Base-by-base conservation (phyloP, 352 stramenopile genomes). In the Aphanomyces astaci region DNA sequence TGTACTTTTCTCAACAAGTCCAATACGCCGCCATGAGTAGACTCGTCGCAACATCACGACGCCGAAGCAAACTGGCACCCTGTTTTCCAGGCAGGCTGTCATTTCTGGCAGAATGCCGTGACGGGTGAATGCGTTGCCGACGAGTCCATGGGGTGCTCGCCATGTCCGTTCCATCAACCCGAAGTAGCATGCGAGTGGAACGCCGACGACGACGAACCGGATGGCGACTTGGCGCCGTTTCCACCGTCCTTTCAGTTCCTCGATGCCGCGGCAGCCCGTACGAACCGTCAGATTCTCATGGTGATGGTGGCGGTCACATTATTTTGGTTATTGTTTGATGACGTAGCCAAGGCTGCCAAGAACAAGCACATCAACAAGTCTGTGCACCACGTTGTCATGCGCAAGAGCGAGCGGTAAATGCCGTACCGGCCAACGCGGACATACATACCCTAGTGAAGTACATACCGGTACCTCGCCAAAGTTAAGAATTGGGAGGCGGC, bases 101-200 rank as follows among this genome's bases (percentile, higher is more conserved):
- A 88, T 71, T 89, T 90, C 59, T 93, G 81, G 75, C 78, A 91
- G 57, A 89, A 81, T 64, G 36, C 80, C 55, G 82, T 89, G 70
- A 90, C 81, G 1, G 72, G 76, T 36, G 82, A 90, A 66, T 91
- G 81, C 52, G 28, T 59, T 3, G 39, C 19, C 52, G 70, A 57
- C 64, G 28, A 63, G 55, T 9, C 43, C 36, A 22, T 75, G 53
- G 43, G 40, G n/a, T 59, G 25, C 63, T 30, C 56, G 59, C 13
- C 52, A 36, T 19, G n/a, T 25, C 10, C 74, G 71, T 63, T 74
- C 64, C 30, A 60, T 60, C 0, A 30, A 2, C 17, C 62, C 17
- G 51, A 2, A 17, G 19, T 52, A 39, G n/a, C 24, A 36, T 48
- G 56, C 10, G 65, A 36, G 55, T 36, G 66, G 60, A 40, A 39